Evolutionary conservation across 192 early-diverging fungal species (phyloP).

Genomic region (Globomyces pollinis-pini): DNA sequence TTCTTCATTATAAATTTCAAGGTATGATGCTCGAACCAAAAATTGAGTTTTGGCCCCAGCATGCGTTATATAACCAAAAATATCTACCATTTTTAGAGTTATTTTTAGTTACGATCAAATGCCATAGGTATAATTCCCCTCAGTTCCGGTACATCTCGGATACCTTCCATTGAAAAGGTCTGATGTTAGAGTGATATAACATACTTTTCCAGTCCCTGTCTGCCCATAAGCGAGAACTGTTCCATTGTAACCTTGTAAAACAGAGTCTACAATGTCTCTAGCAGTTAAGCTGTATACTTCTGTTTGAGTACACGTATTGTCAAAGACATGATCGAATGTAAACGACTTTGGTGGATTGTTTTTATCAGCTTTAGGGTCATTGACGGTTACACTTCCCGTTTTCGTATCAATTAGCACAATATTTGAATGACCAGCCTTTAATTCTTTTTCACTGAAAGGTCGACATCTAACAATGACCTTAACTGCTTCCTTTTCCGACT

Average conservation of each 20-base stretch:
- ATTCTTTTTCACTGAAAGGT: conserved; percentile 56
- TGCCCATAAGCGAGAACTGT: conserved; percentile 60
- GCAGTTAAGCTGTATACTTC: conserved; percentile 55
- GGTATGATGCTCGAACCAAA: conserved; percentile 79
- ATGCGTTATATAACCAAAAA: conserved; percentile 48
- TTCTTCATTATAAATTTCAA: conserved; percentile 93
- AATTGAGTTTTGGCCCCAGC: conserved; percentile 52
- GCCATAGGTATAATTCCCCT: conserved; percentile 61
- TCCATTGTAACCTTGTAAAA: conserved; percentile 56
- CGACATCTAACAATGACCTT: conserved; percentile 55
- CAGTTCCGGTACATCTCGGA: conserved; percentile 57
- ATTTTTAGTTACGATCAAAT: too few relatives aligned
- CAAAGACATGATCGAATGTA: conserved; percentile 58
- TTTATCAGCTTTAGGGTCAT: conserved; percentile 24
- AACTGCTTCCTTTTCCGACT: conserved; percentile 44
- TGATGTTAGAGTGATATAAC: conserved; percentile 5
- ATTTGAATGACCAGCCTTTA: conserved; percentile 44
- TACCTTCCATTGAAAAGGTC: conserved; percentile 71
- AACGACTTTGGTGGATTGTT: conserved; percentile 46
- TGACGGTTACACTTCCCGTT: conserved; percentile 37
- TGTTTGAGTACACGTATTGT: conserved; percentile 37
- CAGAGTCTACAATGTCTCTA: conserved; percentile 49
- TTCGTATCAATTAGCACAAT: conserved; percentile 44
- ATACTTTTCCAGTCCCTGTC: conserved; percentile 55
- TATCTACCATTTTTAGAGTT: too few relatives aligned